Base-by-base conservation (phyloP, 1,284 basidiomycete genomes). In the Mixia osmundae region DNA sequence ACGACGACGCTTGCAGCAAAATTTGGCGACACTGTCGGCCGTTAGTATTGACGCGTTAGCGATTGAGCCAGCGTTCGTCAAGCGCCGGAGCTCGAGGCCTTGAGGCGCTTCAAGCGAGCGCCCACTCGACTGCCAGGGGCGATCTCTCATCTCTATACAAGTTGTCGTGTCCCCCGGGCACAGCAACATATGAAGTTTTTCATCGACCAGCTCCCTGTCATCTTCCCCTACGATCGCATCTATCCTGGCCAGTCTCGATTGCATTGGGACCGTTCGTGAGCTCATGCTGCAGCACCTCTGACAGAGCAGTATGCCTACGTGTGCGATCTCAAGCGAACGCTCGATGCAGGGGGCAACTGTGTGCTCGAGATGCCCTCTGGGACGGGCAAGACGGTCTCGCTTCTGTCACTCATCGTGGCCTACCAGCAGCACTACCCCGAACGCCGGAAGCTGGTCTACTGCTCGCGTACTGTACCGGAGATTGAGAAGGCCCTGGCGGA, bases 351-450 rank as follows among this genome's bases (percentile, higher is more conserved):
- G 82, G 91, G 91, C 34, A 91, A 99, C 50, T 94, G 91, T 56
- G 83, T 97, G 14, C 68, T 99, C 22, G 91, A 99, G 62, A 97
- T 97, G 91, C 91, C 91, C 44, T 97, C 91, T 9, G 91, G 91
- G 11, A 99, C 91, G 25, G 91, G 91, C 15, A 99, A 99, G 64
- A 99, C 91, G 0, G 87, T 99, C 16, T 95, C 87, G 8, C 64
- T 99, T 3, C 65, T 99, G 21, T 89, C 82, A 11, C 62, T 99
- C 41, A 99, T 99, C 59, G 76, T 99, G 31, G 87, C 87, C 18
- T 99, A 97, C 55, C 89, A 95, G 59, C 46, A 87, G 78, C 91
- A 85, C 59, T 82, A 87, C 54, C 78, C 83, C 7, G 76, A 72
- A 6, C 72, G 75, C 43, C 69, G 91, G 44, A 97, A 97, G 57